A percentile compares a stretch with the other conserved stretches of the same genome.
These are phyloP conservation scores for Candida mattraensis DNA, from an alignment of 805 yeast species.

Conservation along the genomic window DNA sequence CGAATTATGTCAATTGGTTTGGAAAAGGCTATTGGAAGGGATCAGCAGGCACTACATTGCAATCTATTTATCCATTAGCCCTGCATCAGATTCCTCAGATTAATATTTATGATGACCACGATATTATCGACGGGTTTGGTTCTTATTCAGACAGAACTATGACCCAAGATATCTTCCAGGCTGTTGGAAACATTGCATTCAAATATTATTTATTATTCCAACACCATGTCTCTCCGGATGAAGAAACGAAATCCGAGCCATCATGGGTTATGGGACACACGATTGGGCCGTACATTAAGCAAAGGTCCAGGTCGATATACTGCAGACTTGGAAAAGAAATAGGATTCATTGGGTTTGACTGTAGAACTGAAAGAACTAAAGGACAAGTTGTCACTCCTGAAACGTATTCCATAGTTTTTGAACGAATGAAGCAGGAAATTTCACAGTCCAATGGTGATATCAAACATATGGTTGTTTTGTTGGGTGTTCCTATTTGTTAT, in stretches of 20 bases:
- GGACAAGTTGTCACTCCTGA: slow-evolving; percentile 51
- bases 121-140: slow-evolving; percentile 95
- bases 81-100: slow-evolving; percentile 81
- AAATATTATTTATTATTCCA: slow-evolving; percentile 89
- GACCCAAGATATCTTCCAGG: slow-evolving; percentile 63
- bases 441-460: slow-evolving; percentile 48
- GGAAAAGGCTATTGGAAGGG: slow-evolving; percentile 89
- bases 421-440: slow-evolving; percentile 58
- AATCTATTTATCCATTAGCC: slow-evolving; percentile 68
- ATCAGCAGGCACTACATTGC: slow-evolving; percentile 60
- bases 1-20: slow-evolving; percentile 82
- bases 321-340: slow-evolving; percentile 73
- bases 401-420: slow-evolving; percentile 63
- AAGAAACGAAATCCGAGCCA: slow-evolving; percentile 41
- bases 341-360: slow-evolving; percentile 79
- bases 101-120: slow-evolving; percentile 93
- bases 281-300: slow-evolving; percentile 68
- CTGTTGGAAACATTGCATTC: slow-evolving; percentile 78
- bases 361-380: slow-evolving; percentile 84
- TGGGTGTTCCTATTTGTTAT: slow-evolving; percentile 94
- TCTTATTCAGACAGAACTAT: slow-evolving; percentile 78
- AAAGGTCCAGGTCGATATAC: slow-evolving; percentile 65
- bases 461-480: slow-evolving; percentile 75
- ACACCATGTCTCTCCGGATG: slow-evolving; percentile 65
- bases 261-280: slow-evolving; percentile 63